These are phyloP conservation scores for Monilinia vaccinii-corymbosi DNA, from an alignment of 2,329 filamentous ascomycete genomes.

Conservation along the genomic window DNA sequence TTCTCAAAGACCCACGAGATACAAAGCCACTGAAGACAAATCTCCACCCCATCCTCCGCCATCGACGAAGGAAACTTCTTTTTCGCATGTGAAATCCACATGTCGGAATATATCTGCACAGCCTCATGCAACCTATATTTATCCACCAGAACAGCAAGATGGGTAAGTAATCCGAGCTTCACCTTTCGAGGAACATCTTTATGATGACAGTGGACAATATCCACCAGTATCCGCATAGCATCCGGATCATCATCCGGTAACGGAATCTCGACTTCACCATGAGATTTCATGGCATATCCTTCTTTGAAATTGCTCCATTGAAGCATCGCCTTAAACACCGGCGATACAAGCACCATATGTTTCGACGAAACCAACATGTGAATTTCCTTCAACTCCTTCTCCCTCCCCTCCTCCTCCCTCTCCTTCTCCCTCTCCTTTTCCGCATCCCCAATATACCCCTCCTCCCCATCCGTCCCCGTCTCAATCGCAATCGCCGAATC, in stretches of 20 bases:
- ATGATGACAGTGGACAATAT: constrained; percentile 25
- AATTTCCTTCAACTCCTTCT: constrained; percentile 1
- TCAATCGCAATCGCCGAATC: constrained; percentile 4
- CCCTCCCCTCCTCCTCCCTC: not conserved
- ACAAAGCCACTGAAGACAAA: constrained; percentile 4
- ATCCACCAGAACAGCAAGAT: constrained; percentile 24
- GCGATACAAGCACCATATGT: constrained; percentile 22
- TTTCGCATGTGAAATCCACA: constrained; percentile 3
- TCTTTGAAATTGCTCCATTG: constrained; percentile 18
- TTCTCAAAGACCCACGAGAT: constrained; percentile 9
- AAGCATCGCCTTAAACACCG: constrained; percentile 26
- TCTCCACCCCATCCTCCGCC: not conserved
- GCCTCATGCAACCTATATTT: constrained; percentile 22
- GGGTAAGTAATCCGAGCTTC: constrained; percentile 21
- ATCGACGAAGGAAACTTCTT: not conserved
- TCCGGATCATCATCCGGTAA: constrained; percentile 27
- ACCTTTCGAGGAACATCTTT: constrained; percentile 23
- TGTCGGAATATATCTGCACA: constrained; percentile 9
- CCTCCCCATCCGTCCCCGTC: not conserved
- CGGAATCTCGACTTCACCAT: constrained; percentile 20
- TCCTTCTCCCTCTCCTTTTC: not conserved
- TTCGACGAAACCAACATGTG: constrained; percentile 18
- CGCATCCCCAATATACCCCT: not conserved
- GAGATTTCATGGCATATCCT: constrained; percentile 11
- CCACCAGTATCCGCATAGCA: constrained; percentile 28